These are phyloP conservation scores for Aureobasidium sp. DNA, from an alignment of 2,329 filamentous ascomycete species.

Conservation along the genomic window DNA sequence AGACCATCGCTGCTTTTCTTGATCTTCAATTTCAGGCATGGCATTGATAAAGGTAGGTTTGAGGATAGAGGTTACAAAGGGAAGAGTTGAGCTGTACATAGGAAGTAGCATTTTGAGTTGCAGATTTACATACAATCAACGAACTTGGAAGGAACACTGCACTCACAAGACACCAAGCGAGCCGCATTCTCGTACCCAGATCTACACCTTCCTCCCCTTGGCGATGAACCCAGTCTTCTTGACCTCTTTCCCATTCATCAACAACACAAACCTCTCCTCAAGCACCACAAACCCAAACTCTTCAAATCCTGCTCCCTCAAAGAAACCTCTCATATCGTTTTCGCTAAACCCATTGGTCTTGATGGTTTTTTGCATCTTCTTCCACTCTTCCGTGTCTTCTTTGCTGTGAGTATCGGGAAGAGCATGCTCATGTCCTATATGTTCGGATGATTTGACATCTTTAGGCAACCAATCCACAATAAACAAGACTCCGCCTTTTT, in stretches of 20 bases:
- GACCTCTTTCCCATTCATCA: conserved; percentile 22
- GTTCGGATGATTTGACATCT: neutral
- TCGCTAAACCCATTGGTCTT: conserved; percentile 28
- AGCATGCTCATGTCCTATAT: neutral
- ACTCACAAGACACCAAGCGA: no score
- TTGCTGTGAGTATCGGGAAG: neutral
- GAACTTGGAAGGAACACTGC: no score
- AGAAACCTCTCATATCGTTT: conserved; percentile 23
- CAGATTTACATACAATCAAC: no score
- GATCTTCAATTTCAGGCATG: neutral
- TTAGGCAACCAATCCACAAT: conserved; percentile 27
- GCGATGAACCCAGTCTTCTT: conserved; percentile 28
- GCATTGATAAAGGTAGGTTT: neutral
- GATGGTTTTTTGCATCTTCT: conserved; percentile 27
- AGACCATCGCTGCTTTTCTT: neutral
- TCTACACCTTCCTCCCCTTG: conserved; percentile 25
- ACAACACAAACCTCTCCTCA: conserved; percentile 24
- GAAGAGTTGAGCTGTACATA: no score
- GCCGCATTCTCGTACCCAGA: no score
- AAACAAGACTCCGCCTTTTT: conserved; percentile 24
- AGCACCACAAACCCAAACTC: conserved; percentile 27
- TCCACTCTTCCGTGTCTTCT: conserved; percentile 15
- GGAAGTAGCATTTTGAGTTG: no score
- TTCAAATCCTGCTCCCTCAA: conserved; percentile 23
- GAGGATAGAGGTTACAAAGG: neutral